Evolutionary conservation across 2,329 filamentous ascomycete species (phyloP), one percentile per base, ranked within the genome.

Genomic region (Didymella exigua): DNA sequence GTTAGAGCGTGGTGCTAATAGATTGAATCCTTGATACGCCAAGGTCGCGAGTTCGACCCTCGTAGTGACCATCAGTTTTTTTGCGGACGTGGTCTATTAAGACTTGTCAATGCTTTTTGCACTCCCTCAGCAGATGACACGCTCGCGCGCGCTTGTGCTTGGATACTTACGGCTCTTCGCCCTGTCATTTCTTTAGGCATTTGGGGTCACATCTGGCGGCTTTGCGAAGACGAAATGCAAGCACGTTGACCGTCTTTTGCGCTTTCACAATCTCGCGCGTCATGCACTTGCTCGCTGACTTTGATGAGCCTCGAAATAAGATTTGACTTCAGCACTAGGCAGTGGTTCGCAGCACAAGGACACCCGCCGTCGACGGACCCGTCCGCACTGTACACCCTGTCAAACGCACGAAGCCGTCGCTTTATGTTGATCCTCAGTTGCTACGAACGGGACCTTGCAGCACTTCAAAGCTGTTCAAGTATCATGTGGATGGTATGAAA

Each of bases 1-100:
- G 55, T 58, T 58, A 58, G 55, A 58, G 55, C 55, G 55, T 58
- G 55, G 55, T 58, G 55, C 55, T 58, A 58, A 58, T 54, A 56
- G 53, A 24, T 56, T 48, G 43, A 38, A 50, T 48, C 47, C 48
- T 56, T 48, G 53, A 51, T 50, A 58, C 55, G 55, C 55, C 55
- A 54, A 58, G 55, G 55, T 55, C 55, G 55, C 55, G 55, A 58
- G 55, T 58, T 58, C 55, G 54, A 57, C 54, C 54, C 54, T 57
- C 54, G 54, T 57, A 57, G 49, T 57, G 54, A 57, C 54, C 54
- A 57, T 46, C 19, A n/a, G 40, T 57, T 42, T 49, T 43, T 42
- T 47, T 38, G 23, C 4, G 8, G 6, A 3, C 18, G 4, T 4
- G 5, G 8, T 5, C 18, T 4, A 5, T 3, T 26, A n/a, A 6